Conservation (phyloP, 2,329 filamentous ascomycete genomes). For the Byssoonygena ceratinophila region DNA sequence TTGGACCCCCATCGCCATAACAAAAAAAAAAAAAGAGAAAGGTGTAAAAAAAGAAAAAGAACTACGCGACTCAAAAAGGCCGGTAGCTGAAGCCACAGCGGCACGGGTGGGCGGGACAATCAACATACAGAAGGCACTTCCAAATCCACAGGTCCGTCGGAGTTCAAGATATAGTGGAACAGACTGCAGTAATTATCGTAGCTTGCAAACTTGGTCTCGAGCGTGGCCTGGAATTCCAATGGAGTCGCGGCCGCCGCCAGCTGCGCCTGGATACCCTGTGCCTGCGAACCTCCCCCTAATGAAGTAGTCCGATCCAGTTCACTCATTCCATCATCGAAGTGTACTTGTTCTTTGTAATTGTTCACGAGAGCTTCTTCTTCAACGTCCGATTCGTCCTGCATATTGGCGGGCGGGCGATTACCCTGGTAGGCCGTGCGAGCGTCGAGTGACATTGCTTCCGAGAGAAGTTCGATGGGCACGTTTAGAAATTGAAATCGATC, state of each 20-base stretch:
- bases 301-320: conserved; percentile 67
- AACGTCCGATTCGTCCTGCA: conserved; percentile 77
- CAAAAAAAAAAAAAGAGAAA: background rate
- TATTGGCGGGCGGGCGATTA: conserved; percentile 32
- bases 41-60: background rate
- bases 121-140: conserved; percentile 87
- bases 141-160: conserved; percentile 93
- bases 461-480: background rate
- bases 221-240: conserved; percentile 85
- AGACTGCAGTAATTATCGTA: conserved; percentile 99
- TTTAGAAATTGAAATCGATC: background rate
- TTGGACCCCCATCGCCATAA: background rate
- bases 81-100: background rate
- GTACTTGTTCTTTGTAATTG: conserved; percentile 92
- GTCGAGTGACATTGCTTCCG: conserved; percentile 36
- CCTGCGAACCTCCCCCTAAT: conserved; percentile 59
- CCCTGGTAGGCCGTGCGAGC: conserved; percentile 25
- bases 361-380: conserved; percentile 93
- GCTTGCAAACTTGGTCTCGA: conserved; percentile 96
- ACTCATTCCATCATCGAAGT: conserved; percentile 77
- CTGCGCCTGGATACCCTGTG: conserved; percentile 87
- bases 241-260: conserved; percentile 86
- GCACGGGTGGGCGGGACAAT: background rate
- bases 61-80: background rate
- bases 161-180: conserved; percentile 99